Evolutionary conservation across 345 rosid genomes (phyloP).

Genomic region (Eucalyptus pauciflora): DNA sequence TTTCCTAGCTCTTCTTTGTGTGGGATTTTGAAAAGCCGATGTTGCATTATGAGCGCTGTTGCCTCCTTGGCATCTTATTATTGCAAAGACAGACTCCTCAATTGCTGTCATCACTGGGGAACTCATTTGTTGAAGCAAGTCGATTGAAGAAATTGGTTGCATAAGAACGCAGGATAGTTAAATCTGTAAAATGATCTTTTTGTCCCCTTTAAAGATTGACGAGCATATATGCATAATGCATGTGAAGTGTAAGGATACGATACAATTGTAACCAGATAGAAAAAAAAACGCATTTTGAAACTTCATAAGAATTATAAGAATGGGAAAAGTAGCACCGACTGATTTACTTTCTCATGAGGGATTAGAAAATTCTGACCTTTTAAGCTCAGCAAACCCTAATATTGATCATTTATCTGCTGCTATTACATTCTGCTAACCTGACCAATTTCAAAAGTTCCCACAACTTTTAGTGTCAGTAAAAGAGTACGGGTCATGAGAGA

Average conservation of each 20-base stretch:
- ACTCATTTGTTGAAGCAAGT: too few species aligned
- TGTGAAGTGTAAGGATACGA: not conserved
- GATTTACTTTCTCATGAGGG: not conserved
- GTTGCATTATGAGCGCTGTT: not conserved
- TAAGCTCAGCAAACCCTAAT: not conserved
- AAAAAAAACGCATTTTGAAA: not conserved
- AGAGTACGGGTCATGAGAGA: not conserved
- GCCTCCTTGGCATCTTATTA: not conserved
- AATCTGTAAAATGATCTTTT: not conserved
- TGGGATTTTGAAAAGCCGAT: not conserved
- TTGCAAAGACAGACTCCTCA: not conserved
- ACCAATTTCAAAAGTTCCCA: not conserved
- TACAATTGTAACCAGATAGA: not conserved
- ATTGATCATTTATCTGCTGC: not conserved
- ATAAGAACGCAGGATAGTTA: too few species aligned
- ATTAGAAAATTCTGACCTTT: not conserved
- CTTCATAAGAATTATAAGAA: not conserved
- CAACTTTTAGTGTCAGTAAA: not conserved
- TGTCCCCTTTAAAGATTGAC: not conserved
- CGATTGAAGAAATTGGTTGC: too few species aligned
- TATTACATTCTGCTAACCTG: not conserved
- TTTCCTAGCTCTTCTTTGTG: not conserved
- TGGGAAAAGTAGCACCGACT: not conserved
- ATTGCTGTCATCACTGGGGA: not conserved
- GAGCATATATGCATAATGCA: not conserved